Base-by-base conservation (phyloP, 1,284 basidiomycete genomes). In the Macrocystidia cucumis region DNA sequence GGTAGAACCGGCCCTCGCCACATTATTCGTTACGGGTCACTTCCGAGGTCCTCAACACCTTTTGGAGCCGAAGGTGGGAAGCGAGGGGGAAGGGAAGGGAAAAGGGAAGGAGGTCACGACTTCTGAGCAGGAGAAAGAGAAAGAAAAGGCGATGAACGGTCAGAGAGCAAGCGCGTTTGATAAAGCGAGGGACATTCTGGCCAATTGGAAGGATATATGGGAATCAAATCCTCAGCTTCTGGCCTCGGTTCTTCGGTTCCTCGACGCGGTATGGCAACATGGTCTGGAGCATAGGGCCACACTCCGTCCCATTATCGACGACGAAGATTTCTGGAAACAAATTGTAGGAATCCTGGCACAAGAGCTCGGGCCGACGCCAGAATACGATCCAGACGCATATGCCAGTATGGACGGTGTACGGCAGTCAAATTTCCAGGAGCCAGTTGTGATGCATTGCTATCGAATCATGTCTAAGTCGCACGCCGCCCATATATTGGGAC, bases 1-100 rank as follows among this genome's bases (percentile, higher is more conserved):
- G 43, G 84, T 80, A 38, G 91, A 95, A 50, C 91, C 92, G 1
- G 90, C 91, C 0, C 68, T 96, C 4, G 89, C 89, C 0, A 74
- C 76, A 29, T 67, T 96, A 11, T 82, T 95, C 39, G 77, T 91
- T 34, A 78, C 77, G 0, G 91, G 80, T 2, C 72, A 73, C 36
- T 79, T 75, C 56, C 73, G 69, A 38, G 61, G 67, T 22, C 69
- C 75, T 1, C 57, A 38, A 18, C 58, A 63, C 28, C 39, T 54
- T 14, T 39, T 35, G 34, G 71, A 70, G 44, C 63, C 61, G 7
- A 70, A 67, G 43, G 55, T 41, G 14, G n/a, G 58, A 53, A 29
- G 48, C 31, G 9, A 52, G 39, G 12, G 46, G 48, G 8, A 41
- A 34, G 13, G 43, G 40, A 5, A 39, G 37, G 5, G 29, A 23